A percentile compares a stretch with the other conserved stretches of the same genome.
Conservation (phyloP, 371 early-diverging fungal species). For the Nematocida sp. region DNA sequence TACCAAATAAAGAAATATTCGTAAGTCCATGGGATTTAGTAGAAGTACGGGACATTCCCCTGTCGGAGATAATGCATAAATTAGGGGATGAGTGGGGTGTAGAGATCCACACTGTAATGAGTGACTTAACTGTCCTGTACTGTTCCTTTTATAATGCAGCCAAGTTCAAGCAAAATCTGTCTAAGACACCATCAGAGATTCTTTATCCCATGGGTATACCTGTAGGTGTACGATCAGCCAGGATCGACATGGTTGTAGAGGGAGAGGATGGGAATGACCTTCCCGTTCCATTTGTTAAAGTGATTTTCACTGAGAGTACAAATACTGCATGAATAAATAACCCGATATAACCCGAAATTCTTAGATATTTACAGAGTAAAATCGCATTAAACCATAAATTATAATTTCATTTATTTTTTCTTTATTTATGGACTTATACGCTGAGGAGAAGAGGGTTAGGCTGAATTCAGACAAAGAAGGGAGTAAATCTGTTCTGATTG, state of each 20-base stretch:
- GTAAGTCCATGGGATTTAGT: slow-evolving; percentile 92
- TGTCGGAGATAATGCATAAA: slow-evolving; percentile 80
- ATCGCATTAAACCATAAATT: too few relatives aligned
- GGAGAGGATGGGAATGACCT: slow-evolving; percentile 52
- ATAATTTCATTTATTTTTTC: slow-evolving; percentile 18
- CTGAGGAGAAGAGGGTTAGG: slow-evolving; percentile 66
- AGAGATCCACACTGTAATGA: slow-evolving; percentile 87
- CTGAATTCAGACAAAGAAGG: slow-evolving; percentile 59
- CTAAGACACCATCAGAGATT: slow-evolving; percentile 47
- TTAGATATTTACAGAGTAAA: too few relatives aligned
- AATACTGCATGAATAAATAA: too few relatives aligned
- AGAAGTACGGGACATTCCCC: slow-evolving; percentile 80
- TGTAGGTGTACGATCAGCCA: slow-evolving; percentile 17
- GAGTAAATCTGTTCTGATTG: slow-evolving; percentile 47
- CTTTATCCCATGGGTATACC: slow-evolving; percentile 46
- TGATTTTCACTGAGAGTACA: not conserved
- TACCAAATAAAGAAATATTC: slow-evolving; percentile 76
- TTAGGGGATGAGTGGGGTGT: slow-evolving; percentile 79
- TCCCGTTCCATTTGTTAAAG: slow-evolving; percentile 46
- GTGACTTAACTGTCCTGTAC: slow-evolving; percentile 76
- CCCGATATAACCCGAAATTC: too few relatives aligned
- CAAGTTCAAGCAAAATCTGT: slow-evolving; percentile 34
- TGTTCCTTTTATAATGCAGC: slow-evolving; percentile 58
- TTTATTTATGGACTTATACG: slow-evolving; percentile 62
- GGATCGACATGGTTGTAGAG: slow-evolving; percentile 47